These are phyloP conservation scores for Trametes punicea DNA, from an alignment of 768 basidiomycete genomes.

Conservation along the genomic window DNA sequence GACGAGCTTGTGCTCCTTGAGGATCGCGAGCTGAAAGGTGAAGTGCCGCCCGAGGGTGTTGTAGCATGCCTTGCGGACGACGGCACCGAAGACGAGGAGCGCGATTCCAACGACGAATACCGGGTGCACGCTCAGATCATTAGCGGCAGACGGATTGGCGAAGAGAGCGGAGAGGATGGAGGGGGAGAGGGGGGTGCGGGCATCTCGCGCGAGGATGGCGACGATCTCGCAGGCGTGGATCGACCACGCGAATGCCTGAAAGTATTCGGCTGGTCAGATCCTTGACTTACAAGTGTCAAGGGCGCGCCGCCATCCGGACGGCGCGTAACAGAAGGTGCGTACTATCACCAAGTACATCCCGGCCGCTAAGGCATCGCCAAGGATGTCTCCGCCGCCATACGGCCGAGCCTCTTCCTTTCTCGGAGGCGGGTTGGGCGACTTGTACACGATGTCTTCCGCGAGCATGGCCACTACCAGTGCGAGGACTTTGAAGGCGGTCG, in stretches of 20 bases:
- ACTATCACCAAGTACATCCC: neutral
- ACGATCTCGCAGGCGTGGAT: neutral
- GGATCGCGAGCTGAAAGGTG: conserved; percentile 20
- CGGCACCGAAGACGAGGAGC: neutral
- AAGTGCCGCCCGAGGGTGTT: conserved; percentile 16
- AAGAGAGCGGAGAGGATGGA: neutral
- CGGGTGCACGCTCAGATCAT: neutral
- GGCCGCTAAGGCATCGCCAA: neutral
- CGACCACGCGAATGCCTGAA: neutral
- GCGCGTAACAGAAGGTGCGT: neutral
- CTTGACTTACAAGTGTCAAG: no score
- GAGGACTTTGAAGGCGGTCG: neutral
- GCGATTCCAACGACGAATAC: neutral
- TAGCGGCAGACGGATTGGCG: neutral
- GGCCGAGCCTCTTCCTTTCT: neutral
- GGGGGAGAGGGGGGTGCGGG: neutral
- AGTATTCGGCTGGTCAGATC: neutral
- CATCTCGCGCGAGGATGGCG: neutral
- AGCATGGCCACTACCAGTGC: neutral
- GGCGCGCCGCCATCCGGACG: neutral
- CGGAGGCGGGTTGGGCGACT: conserved; percentile 4
- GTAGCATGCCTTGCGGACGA: conserved; percentile 6
- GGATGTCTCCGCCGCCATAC: neutral
- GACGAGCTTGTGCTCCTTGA: conserved; percentile 19
- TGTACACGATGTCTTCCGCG: conserved; percentile 1